Base-by-base conservation (phyloP, 2,329 filamentous ascomycete genomes). In the Pseudopyricularia cyperi region DNA sequence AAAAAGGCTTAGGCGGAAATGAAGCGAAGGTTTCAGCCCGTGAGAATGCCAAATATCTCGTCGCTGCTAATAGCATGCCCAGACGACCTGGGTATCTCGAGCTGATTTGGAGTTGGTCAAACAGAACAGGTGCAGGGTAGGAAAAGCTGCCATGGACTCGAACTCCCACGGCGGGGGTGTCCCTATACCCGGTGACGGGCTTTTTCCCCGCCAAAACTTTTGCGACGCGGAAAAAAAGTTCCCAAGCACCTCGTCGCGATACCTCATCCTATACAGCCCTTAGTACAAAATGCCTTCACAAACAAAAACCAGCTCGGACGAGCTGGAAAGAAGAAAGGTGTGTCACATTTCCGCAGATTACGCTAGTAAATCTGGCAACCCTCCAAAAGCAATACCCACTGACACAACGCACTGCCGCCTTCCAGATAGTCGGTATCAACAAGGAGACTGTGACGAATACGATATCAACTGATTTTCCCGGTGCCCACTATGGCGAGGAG, bases 381-480 rank as follows among this genome's bases (percentile, higher is more conserved):
- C 12, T 50, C 2, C 19, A 26, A 22, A 12, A 6, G 7, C 22
- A 30, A 24, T 5, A 30, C 32, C 17, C 26, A 48, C 30, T 17
- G 4, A 46, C 30, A 8, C 22, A 12, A 35, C 32, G 2, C 33
- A 26, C 32, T 12, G 15, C 8, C 33, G 19, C 26, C 26, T 17
- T 44, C 4, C 61, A 95, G 87, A 85, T 87, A 60, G 83, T 98
- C 62, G 82, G 84, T 60, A 83, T 98, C 70, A 88, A 93, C 67
- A 75, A 82, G 59, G 93, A 98, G 70, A 96, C 88, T 22, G 86
- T 98, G 62, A 87, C 85, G 59, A 82, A 97, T 71, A 86, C 91
- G 60, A 79, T 84, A 56, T 93, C 89, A 47, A 95, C 83, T 61
- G 91, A 97, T 65, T 95, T 91, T 66, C 94, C 94, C 15, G 85